Conservation (phyloP, 129 eudicot species). For the Arctium minus region DNA sequence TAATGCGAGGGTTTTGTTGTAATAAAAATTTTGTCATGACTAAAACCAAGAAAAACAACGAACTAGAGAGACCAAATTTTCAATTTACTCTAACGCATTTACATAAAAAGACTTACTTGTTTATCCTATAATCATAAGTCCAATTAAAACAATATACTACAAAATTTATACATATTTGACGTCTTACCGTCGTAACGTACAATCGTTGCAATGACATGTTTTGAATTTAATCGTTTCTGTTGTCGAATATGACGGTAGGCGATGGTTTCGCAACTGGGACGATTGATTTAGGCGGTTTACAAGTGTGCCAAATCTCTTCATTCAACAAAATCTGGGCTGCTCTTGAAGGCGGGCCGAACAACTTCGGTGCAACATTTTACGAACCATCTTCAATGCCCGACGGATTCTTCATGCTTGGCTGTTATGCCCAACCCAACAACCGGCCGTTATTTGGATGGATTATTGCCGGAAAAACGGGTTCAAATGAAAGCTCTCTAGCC, state of each 20-base stretch:
- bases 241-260: slow-evolving; percentile 35
- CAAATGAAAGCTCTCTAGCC: slow-evolving; percentile 34
- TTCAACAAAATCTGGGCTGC: slow-evolving; percentile 65
- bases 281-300: slow-evolving; percentile 77
- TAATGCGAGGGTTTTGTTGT: too few relatives aligned
- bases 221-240: not conserved
- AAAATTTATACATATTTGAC: not conserved
- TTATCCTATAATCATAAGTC: not conserved
- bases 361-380: slow-evolving; percentile 61
- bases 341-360: slow-evolving; percentile 65
- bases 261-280: slow-evolving; percentile 65
- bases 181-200: not conserved
- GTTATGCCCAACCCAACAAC: slow-evolving; percentile 70
- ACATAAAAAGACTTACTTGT: too few relatives aligned
- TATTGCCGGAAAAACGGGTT: slow-evolving; percentile 47
- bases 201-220: not conserved
- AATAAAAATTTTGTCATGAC: too few relatives aligned
- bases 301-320: slow-evolving; percentile 48
- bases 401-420: slow-evolving; percentile 64
- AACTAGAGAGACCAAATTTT: too few relatives aligned
- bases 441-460: slow-evolving; percentile 60
- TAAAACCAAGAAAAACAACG: too few relatives aligned
- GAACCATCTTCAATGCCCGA: slow-evolving; percentile 63
- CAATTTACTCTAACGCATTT: too few relatives aligned
- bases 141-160: not conserved